Percentiles rank a stretch among this genome's conserved stretches.
These are phyloP conservation scores for Populus euphratica DNA, from an alignment of 345 rosid genomes.

Conservation along the genomic window DNA sequence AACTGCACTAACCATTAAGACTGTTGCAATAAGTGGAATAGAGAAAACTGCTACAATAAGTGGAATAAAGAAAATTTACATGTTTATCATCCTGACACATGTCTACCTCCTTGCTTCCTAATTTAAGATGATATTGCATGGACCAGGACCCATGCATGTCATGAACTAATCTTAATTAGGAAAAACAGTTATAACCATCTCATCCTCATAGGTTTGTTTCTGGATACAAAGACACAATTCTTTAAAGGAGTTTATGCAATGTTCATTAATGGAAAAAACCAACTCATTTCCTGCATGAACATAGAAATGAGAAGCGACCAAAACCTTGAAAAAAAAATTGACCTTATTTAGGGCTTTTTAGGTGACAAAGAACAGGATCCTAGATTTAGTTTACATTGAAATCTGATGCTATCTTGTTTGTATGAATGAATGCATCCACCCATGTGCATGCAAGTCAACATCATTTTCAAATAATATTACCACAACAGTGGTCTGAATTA, in stretches of 20 bases:
- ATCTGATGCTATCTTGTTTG: no score
- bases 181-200: neutral
- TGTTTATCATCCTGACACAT: neutral
- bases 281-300: neutral
- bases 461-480: no score
- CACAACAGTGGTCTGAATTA: no score
- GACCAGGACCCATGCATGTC: neutral
- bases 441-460: neutral
- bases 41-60: neutral
- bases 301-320: neutral
- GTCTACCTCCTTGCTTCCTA: neutral
- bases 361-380: neutral
- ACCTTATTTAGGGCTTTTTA: neutral
- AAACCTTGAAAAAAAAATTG: neutral
- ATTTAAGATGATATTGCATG: neutral
- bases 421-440: neutral
- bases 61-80: neutral
- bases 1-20: neutral
- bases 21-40: neutral
- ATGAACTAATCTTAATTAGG: neutral
- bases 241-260: neutral
- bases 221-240: neutral
- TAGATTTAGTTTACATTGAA: neutral
- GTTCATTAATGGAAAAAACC: neutral
- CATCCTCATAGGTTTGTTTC: neutral